Conservation (phyloP, 2,329 filamentous ascomycete species). For the Aspergillus hiratsukae region DNA sequence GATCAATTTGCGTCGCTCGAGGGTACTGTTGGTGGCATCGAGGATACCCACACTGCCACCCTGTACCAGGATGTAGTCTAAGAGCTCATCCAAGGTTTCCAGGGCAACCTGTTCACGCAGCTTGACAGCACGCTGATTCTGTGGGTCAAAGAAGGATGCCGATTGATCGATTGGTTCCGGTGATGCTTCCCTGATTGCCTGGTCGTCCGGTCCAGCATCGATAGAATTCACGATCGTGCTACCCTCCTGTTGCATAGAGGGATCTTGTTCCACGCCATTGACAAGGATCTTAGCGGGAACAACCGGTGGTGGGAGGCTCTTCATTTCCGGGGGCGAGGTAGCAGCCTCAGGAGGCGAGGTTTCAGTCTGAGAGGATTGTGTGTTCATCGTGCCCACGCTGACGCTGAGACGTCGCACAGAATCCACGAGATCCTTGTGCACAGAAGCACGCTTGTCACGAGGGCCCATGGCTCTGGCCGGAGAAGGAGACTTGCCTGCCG, state of each 20-base stretch:
- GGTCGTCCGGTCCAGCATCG: conserved; percentile 19
- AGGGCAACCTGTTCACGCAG: conserved; percentile 88
- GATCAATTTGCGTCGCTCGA: conserved; percentile 75
- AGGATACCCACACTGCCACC: conserved; percentile 91
- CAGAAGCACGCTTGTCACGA: conserved; percentile 20
- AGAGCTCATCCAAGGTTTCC: conserved; percentile 83
- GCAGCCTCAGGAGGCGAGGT: conserved; percentile 14
- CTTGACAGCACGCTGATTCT: conserved; percentile 74
- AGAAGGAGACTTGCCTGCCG: conserved; percentile 51
- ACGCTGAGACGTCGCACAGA: conserved; percentile 42
- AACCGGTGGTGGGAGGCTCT: conserved; percentile 36
- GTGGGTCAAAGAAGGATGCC: conserved; percentile 88
- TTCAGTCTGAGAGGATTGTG: conserved; percentile 18
- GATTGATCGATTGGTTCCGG: conserved; percentile 72
- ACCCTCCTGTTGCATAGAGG: conserved; percentile 12
- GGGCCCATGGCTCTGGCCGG: conserved; percentile 15
- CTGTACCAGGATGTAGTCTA: conserved; percentile 78
- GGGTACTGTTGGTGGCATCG: conserved; percentile 94
- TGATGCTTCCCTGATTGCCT: conserved; percentile 23
- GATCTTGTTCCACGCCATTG: conserved; percentile 49
- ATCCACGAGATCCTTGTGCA: conserved; percentile 41
- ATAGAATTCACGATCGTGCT: conserved; percentile 24
- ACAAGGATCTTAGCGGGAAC: conserved; percentile 53
- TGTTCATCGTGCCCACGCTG: conserved; percentile 28
- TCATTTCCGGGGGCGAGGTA: conserved; percentile 20